These are phyloP conservation scores for Suhomyces choctaworum DNA, from an alignment of 1,139 yeast species.

Conservation along the genomic window DNA sequence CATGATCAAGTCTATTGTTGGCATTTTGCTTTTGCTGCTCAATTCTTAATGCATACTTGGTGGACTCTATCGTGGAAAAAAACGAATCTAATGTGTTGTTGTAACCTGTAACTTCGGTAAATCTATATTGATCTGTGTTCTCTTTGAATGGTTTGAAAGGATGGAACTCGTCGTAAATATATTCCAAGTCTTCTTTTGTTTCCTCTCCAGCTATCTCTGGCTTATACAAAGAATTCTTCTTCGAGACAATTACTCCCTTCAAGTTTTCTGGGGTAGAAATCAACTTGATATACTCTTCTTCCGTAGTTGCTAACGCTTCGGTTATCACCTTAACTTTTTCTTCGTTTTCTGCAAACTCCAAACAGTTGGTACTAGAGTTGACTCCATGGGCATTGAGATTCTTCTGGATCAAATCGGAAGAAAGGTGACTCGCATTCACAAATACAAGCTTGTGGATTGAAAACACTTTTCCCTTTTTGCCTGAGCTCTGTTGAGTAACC, in stretches of 20 bases:
- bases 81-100: slow-evolving; percentile 80
- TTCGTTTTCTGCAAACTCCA: slow-evolving; percentile 32
- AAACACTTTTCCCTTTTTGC: slow-evolving; percentile 46
- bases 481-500: slow-evolving; percentile 14
- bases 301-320: slow-evolving; percentile 51
- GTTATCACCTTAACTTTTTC: slow-evolving; percentile 30
- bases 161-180: slow-evolving; percentile 76
- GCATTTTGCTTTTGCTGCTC: slow-evolving; percentile 80
- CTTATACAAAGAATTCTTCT: slow-evolving; percentile 52
- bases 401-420: slow-evolving; percentile 74
- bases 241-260: slow-evolving; percentile 67
- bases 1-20: slow-evolving; percentile 68
- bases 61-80: slow-evolving; percentile 82
- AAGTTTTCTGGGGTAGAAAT: slow-evolving; percentile 24
- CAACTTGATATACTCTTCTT: slow-evolving; percentile 34
- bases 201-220: slow-evolving; percentile 32
- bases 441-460: slow-evolving; percentile 74
- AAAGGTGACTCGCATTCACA: slow-evolving; percentile 67
- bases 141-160: slow-evolving; percentile 69
- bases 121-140: slow-evolving; percentile 29
- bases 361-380: slow-evolving; percentile 42
- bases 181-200: slow-evolving; percentile 37
- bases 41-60: slow-evolving; percentile 68
- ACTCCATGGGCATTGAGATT: slow-evolving; percentile 49
- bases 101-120: slow-evolving; percentile 56